A percentile compares a stretch with the other conserved stretches of the same genome.
These are phyloP conservation scores for Plasmodium blacklocki DNA, from an alignment of 169 alveolate species.

Conservation along the genomic window DNA sequence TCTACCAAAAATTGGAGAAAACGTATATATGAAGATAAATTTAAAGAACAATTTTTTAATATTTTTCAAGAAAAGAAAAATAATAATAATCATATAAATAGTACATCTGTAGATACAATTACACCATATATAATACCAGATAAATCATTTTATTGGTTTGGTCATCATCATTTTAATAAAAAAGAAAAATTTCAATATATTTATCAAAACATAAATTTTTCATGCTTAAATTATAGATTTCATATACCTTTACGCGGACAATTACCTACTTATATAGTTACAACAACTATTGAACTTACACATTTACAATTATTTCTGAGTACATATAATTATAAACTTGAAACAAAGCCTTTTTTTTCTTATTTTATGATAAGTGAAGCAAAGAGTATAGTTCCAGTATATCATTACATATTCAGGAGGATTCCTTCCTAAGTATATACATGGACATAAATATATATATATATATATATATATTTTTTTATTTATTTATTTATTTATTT, in stretches of 20 bases:
- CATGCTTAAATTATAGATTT: constrained; percentile 60
- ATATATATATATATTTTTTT: no score
- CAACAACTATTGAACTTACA: constrained; percentile 8
- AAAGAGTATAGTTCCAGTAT: neutral
- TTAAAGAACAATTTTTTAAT: constrained; percentile 35
- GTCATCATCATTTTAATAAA: constrained; percentile 21
- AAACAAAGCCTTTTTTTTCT: constrained; percentile 32
- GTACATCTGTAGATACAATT: neutral
- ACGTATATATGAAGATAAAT: constrained; percentile 35
- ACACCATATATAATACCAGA: constrained; percentile 69
- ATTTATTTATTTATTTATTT: no score
- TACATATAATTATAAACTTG: constrained; percentile 45
- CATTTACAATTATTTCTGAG: constrained; percentile 7
- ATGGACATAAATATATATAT: neutral
- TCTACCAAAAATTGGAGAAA: constrained; percentile 31
- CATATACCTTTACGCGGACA: constrained; percentile 34
- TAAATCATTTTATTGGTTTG: constrained; percentile 58
- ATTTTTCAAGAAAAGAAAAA: constrained; percentile 17
- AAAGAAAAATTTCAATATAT: constrained; percentile 15
- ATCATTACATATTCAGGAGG: constrained; percentile 46
- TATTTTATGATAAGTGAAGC: constrained; percentile 21
- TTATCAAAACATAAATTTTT: constrained; percentile 32
- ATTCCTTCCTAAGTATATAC: no score
- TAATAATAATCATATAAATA: neutral
- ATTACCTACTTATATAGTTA: constrained; percentile 45